Conservation (phyloP, 768 basidiomycete species). For the Dendrothele bispora region DNA sequence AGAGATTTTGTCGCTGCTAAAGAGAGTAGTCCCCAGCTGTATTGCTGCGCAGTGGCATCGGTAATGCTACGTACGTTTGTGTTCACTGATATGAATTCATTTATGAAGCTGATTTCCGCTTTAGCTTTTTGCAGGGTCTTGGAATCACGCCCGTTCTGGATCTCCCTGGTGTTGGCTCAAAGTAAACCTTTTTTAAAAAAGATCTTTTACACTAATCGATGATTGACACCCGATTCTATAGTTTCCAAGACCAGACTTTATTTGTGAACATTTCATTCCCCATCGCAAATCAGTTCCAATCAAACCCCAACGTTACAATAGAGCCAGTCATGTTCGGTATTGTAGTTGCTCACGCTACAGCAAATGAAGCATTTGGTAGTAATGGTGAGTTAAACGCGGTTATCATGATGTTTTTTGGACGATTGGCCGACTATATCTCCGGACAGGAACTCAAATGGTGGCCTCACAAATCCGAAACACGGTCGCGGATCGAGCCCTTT, state of each 20-base stretch:
- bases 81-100: too few species aligned
- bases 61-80: conserved; percentile 10
- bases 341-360: conserved; percentile 12
- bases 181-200: conserved; percentile 2
- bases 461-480: conserved; percentile 5
- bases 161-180: conserved; percentile 19
- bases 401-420: neutral
- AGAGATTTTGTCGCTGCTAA: neutral
- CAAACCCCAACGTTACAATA: conserved; percentile 12
- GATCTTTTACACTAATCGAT: neutral
- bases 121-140: conserved; percentile 9
- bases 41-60: conserved; percentile 15
- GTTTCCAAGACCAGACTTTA: conserved; percentile 14
- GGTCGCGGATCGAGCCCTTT: conserved; percentile 10
- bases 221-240: neutral
- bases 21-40: conserved; percentile 11
- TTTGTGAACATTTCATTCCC: conserved; percentile 13
- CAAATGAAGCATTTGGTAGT: conserved; percentile 8
- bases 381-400: conserved; percentile 7
- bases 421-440: conserved; percentile 1
- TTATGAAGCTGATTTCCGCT: neutral
- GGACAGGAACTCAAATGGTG: too few species aligned
- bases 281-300: too few species aligned
- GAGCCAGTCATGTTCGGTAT: conserved; percentile 6
- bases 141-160: conserved; percentile 14